Conservation (phyloP, 1,284 basidiomycete species). For the Apiotrichum sp. region DNA sequence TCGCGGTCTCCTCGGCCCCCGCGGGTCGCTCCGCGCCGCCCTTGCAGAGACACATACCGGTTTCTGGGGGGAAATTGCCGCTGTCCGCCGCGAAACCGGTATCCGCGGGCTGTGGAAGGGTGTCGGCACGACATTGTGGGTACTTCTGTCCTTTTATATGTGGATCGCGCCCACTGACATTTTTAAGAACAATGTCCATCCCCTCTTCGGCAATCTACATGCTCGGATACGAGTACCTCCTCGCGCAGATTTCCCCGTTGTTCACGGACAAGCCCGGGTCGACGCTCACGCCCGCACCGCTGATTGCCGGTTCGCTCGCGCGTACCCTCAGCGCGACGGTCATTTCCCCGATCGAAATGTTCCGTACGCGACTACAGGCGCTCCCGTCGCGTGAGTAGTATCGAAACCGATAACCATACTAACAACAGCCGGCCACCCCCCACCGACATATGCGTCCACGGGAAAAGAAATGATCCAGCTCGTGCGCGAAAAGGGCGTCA, state of each 20-base stretch:
- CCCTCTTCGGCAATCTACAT: slow-evolving; percentile 93
- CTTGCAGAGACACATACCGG: slow-evolving; percentile 45
- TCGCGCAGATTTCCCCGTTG: slow-evolving; percentile 46
- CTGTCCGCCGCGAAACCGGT: slow-evolving; percentile 71
- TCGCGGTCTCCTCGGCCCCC: slow-evolving; percentile 15
- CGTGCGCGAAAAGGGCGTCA: slow-evolving; percentile 59
- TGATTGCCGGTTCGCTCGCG: slow-evolving; percentile 75
- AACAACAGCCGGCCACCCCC: slow-evolving; percentile 54
- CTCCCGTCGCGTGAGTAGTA: slow-evolving; percentile 51
- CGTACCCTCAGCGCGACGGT: slow-evolving; percentile 73
- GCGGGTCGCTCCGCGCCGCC: slow-evolving; percentile 9
- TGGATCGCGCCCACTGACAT: background rate
- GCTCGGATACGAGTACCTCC: slow-evolving; percentile 88
- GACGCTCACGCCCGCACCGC: slow-evolving; percentile 58
- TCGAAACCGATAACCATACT: background rate
- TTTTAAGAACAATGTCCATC: slow-evolving; percentile 72
- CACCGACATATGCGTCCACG: slow-evolving; percentile 53
- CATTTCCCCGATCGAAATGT: slow-evolving; percentile 83
- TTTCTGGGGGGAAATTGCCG: slow-evolving; percentile 70
- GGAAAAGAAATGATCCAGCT: slow-evolving; percentile 46
- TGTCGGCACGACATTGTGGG: slow-evolving; percentile 76
- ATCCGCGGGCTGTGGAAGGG: slow-evolving; percentile 81
- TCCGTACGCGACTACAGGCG: slow-evolving; percentile 90
- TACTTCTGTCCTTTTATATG: slow-evolving; percentile 8
- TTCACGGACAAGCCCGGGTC: slow-evolving; percentile 34